Evolutionary conservation across 345 rosid species (phyloP).

Genomic region (Gossypium longicalyx): DNA sequence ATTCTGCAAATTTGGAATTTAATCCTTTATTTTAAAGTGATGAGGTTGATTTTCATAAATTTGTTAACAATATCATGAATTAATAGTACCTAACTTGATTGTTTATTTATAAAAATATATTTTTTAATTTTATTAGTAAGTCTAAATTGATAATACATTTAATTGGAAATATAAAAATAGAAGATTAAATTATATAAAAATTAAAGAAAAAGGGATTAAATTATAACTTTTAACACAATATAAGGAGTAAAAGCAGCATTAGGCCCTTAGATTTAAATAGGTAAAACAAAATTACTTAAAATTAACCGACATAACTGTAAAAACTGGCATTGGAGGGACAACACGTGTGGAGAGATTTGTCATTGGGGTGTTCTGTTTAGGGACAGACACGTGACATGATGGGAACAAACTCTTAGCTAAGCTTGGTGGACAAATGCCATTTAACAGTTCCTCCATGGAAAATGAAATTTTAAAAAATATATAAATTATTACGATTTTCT

Average conservation of each 20-base stretch:
- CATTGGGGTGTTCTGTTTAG: background rate
- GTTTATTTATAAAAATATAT: no score
- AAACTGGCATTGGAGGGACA: background rate
- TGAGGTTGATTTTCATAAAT: background rate
- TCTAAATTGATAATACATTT: no score
- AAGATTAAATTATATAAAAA: background rate
- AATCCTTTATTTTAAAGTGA: background rate
- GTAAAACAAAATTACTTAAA: background rate
- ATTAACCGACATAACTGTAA: conserved; percentile 12
- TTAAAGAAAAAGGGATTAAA: background rate
- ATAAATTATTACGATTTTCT: no score
- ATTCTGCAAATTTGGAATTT: background rate
- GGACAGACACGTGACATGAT: background rate
- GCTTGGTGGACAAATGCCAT: conserved; percentile 7
- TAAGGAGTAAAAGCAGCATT: background rate
- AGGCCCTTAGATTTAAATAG: background rate
- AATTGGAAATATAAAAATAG: background rate
- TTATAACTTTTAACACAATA: background rate
- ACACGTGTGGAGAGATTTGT: conserved; percentile 21
- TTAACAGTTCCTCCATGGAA: background rate
- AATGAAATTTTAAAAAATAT: background rate
- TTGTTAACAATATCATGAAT: no score
- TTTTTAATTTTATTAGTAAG: no score
- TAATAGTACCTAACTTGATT: background rate
- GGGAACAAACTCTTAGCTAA: background rate